phyloP scores from a whole-genome alignment of 176 grass and related monocot species.

The Saccharum officinarum region DNA sequence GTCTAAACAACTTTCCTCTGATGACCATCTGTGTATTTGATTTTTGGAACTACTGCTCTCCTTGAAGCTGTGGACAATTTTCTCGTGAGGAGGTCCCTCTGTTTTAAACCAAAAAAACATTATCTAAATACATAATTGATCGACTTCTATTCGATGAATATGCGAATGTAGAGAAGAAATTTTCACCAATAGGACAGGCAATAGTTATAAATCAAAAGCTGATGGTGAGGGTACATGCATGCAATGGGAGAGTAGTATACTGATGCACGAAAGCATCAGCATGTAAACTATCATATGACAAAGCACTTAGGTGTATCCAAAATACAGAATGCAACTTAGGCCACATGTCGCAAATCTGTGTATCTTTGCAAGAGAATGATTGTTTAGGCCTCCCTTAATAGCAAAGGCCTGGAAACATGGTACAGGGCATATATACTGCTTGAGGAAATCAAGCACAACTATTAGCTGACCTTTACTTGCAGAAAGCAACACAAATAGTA shows the following conservation, averaged over 20 bases:
- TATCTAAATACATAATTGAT: constrained; percentile 26
- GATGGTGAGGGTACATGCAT: neutral
- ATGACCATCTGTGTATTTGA: constrained; percentile 44
- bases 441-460: neutral
- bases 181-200: neutral
- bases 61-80: constrained; percentile 8
- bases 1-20: constrained; percentile 46
- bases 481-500: constrained; percentile 9
- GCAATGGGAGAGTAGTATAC: neutral
- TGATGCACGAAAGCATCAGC: constrained; percentile 9
- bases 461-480: neutral
- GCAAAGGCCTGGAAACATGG: neutral
- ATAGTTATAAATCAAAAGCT: constrained; percentile 8
- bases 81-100: constrained; percentile 30
- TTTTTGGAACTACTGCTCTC: constrained; percentile 21
- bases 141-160: constrained; percentile 10
- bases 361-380: neutral
- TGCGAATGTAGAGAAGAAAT: neutral
- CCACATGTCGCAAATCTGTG: neutral
- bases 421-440: neutral
- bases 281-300: neutral
- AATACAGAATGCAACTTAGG: neutral
- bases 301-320: neutral
- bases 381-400: neutral
- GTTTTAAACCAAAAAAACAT: neutral